Evolutionary conservation across 2,329 filamentous ascomycete genomes (phyloP).

Genomic region (Rutstroemia sp.): DNA sequence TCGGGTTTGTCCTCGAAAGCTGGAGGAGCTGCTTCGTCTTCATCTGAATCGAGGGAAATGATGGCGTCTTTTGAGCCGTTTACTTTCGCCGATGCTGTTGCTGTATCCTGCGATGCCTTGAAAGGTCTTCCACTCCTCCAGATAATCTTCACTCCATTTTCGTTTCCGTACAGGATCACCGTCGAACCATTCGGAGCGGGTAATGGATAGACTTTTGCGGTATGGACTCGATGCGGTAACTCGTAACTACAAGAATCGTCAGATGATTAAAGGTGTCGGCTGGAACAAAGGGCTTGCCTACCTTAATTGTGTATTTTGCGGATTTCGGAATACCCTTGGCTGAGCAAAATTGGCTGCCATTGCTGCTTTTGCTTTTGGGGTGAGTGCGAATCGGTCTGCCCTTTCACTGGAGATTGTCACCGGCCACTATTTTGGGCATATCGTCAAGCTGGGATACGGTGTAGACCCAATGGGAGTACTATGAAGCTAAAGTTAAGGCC

Average conservation of each 20-base stretch:
- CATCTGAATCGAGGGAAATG: conserved; percentile 58
- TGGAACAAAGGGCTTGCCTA: conserved; percentile 11
- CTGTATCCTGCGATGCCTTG: conserved; percentile 37
- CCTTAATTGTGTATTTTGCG: conserved; percentile 26
- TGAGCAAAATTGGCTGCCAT: conserved; percentile 17
- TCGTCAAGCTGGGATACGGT: too few species aligned
- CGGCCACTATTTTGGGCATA: too few species aligned
- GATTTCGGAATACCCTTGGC: conserved; percentile 22
- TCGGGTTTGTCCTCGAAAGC: conserved; percentile 47
- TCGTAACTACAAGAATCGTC: conserved; percentile 42
- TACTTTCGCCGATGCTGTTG: conserved; percentile 34
- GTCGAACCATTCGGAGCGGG: conserved; percentile 56
- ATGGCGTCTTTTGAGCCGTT: conserved; percentile 50
- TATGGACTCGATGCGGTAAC: conserved; percentile 48
- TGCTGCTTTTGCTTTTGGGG: not conserved
- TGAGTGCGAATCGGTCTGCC: too few species aligned
- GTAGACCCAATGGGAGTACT: too few species aligned
- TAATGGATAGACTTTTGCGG: conserved; percentile 54
- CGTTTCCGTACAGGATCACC: conserved; percentile 56
- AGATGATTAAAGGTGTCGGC: not conserved
- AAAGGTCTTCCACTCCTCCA: conserved; percentile 58
- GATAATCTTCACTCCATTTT: conserved; percentile 52
- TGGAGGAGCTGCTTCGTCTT: conserved; percentile 38
- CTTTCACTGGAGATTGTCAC: too few species aligned
- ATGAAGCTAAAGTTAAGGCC: not conserved